Base-by-base conservation (phyloP, 805 yeast species). In the Diddensiella transvaalensis region DNA sequence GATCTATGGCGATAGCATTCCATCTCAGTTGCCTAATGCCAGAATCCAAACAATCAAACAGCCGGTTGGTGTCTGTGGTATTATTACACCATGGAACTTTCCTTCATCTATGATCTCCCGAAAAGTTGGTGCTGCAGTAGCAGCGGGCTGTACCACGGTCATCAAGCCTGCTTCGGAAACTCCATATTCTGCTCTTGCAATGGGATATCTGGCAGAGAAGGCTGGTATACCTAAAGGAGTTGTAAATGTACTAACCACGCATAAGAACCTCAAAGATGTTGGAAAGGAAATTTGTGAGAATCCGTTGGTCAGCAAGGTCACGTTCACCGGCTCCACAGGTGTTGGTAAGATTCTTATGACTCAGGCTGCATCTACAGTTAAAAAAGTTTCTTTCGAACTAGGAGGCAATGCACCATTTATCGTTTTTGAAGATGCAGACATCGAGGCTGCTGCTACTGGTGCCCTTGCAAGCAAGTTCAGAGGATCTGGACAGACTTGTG, bases 331-430 rank as follows among this genome's bases (percentile, higher is more conserved):
- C 5, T 83, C 90, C 22, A 85, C 93, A 2, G 73, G 72, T 6
- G 85, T 85, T 5, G 93, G 93, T 29, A 82, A 80, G 65, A 59
- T 81, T 26, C 74, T 85, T 48, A 80, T 82, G 84, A 62, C 67
- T 40, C 87, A 83, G 62, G 74, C 85, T 4, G 54, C 73, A 3
- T 71, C 79, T 15, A 76, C 87, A 1, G 71, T 85, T 59, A 85
- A 85, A 71, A 85, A 85, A 63, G 68, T 82, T 42, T 80, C 88
- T 1, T 73, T 85, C 62, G 93, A 85, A 66, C 73, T 85, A 40
- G 91, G 93, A 29, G 95, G 93, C 26, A 85, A 85, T 64, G 89
- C 91, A 11, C 91, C 95, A 3, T 78, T 85, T 55, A 77, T 85
- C 48, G 82, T 85, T 3, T 85, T 85, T 64, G 82, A 81, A 48